Evolutionary conservation across 2,329 filamentous ascomycete genomes (phyloP), one percentile per base, ranked within the genome.

Genomic region (Alternaria viburni): DNA sequence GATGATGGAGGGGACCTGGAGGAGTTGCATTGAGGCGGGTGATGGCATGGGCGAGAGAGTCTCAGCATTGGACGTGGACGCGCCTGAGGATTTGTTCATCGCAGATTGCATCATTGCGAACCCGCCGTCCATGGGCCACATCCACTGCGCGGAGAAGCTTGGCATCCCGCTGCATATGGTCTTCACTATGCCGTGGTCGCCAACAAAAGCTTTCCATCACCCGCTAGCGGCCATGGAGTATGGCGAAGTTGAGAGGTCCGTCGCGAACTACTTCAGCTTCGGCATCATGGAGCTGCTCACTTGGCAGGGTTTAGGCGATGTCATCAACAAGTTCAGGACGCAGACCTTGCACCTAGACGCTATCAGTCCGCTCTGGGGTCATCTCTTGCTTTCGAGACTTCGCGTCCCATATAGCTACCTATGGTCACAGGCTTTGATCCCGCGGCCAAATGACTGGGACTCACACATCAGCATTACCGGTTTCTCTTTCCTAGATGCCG

Each of bases 141-240:
- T 93, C 2, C 91, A 93, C 71, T 86, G 90, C 65, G 91, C 91
- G 0, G 89, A 93, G 79, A 90, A 90, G 77, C 79, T 93, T 67
- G 90, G 90, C 0, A 88, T 93, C 36, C 91, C 91, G 0, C 74
- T 92, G 11, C 91, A 93, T 72, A 86, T 97, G 73, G 95, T 96
- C 89, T 97, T 96, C 80, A 97, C 93, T 0, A 87, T 86, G 84
- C 85, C 85, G 1, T 87, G 83, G 82, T 81, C 74, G 32, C 78
- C 76, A 10, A 86, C 84, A 3, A 76, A 69, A 36, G 79, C 77
- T 0, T 85, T 85, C 65, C 81, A 84, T 1, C 84, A 86, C 71
- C 85, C 85, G 0, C 68, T 87, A 49, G 84, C 84, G 0, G 86
- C 86, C 67, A 69, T 87, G 52, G 76, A 80, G 23, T 73, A 73